Percentiles rank a stretch among this genome's conserved stretches.
phyloP scores from a whole-genome alignment of 2,329 filamentous ascomycete species.

The Diaporthe sp. region DNA sequence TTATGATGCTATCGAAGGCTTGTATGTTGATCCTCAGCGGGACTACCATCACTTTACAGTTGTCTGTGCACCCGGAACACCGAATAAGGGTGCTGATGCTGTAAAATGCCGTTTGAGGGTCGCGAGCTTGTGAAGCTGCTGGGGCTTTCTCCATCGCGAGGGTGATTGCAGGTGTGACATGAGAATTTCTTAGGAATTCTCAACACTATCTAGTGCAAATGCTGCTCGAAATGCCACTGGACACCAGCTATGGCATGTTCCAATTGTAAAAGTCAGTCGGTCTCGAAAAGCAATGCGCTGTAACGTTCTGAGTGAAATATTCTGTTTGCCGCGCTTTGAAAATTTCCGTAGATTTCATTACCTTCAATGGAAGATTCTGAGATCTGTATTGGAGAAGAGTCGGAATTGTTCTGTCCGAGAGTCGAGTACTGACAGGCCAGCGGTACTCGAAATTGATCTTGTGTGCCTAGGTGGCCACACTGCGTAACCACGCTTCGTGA shows the following conservation, averaged over 20 bases:
- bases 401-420: background rate
- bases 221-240: no score
- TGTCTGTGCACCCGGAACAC: background rate
- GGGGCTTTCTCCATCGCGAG: background rate
- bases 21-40: background rate
- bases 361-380: no score
- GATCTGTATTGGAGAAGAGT: background rate
- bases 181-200: no score
- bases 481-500: background rate
- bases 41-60: constrained; percentile 16
- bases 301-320: no score
- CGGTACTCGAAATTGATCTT: background rate
- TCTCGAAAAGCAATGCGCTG: no score
- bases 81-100: background rate
- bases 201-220: no score
- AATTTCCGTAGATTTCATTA: background rate
- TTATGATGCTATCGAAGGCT: background rate
- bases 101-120: constrained; percentile 23
- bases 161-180: no score
- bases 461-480: background rate
- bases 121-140: background rate
- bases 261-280: no score
- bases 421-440: background rate
- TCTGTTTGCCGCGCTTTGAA: no score
- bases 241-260: no score